Base-by-base conservation (phyloP, 2,329 filamentous ascomycete genomes). In the Trichoderma koningii region DNA sequence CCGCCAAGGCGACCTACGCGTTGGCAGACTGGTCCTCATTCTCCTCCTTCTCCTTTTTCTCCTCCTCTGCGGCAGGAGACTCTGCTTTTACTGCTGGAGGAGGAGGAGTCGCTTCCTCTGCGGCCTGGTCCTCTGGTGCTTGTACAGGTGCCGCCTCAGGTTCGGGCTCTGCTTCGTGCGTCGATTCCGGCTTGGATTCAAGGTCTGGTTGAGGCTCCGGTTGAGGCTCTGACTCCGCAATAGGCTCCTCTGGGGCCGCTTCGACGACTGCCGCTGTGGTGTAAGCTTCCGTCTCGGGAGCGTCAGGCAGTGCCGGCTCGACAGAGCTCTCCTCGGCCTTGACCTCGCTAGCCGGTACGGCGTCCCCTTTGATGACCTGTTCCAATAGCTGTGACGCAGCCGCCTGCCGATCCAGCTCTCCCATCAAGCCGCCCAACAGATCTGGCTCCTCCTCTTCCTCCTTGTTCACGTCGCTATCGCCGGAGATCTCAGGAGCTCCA, bases 401-500 rank as follows among this genome's bases (percentile, higher is more conserved):
- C 42, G 57, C 72, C 65, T 81, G 79, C 38, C 78, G 76, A 64
- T 82, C 77, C 42, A 82, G 74, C 41, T 79, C 80, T 1, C 79
- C 75, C 69, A 82, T 77, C 1, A 82, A 70, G n/a, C 76, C 78
- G n/a, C 76, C 78, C 23, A 82, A 76, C 42, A 82, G 63, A 69
- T 83, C 80, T 7, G 78, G 75, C 28, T 79, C 78, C n/a, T 53
- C 45, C 30, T 79, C 78, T 14, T 57, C 38, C 7, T 47, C 44
- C 28, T 48, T 17, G 28, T 30, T 28, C 14, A 19, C 21, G 10
- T 34, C 7, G 7, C 14, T 42, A 28, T 55, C 50, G 17, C 7
- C 38, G 4, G 3, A 30, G 7, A 42, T 4, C 14, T 62, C 59
- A 30, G 59, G 21, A 45, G 19, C 59, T 34, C n/a, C 17, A 70